Conservation (phyloP, 345 rosid genomes). For the Populus alba region DNA sequence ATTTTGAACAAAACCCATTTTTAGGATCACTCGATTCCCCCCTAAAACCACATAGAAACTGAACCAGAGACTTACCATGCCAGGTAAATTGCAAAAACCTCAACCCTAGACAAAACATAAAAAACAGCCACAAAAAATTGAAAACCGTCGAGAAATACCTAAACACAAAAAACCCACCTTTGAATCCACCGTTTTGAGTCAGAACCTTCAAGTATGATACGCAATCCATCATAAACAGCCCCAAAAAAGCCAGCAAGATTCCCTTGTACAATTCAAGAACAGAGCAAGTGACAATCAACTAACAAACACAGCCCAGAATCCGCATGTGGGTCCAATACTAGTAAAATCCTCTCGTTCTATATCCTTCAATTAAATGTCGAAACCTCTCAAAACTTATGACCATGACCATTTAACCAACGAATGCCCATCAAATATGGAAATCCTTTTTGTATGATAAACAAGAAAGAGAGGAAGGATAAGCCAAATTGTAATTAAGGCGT, state of each 20-base stretch:
- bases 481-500: too few relatives aligned
- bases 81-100: conserved; percentile 33
- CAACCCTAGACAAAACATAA: conserved; percentile 37
- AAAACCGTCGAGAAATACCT: conserved; percentile 39
- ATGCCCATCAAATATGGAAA: neutral
- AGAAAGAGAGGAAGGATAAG: neutral
- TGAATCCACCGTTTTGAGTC: conserved; percentile 30
- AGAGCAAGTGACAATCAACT: conserved; percentile 31
- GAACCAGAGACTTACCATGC: conserved; percentile 23
- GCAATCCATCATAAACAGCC: conserved; percentile 34
- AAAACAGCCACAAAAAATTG: conserved; percentile 33
- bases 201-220: conserved; percentile 39
- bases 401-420: neutral
- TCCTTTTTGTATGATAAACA: neutral
- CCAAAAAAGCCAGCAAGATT: conserved; percentile 13
- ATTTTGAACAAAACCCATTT: conserved; percentile 20
- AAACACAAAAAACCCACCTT: conserved; percentile 40
- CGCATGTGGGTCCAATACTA: conserved; percentile 21
- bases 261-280: conserved; percentile 30
- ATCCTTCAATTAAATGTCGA: neutral
- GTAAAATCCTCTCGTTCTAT: neutral
- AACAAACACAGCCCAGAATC: conserved; percentile 26
- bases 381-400: neutral
- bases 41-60: conserved; percentile 19
- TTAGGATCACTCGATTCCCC: conserved; percentile 22